These are phyloP conservation scores for Agroathelia rolfsii DNA, from an alignment of 1,284 basidiomycete species.

Conservation along the genomic window DNA sequence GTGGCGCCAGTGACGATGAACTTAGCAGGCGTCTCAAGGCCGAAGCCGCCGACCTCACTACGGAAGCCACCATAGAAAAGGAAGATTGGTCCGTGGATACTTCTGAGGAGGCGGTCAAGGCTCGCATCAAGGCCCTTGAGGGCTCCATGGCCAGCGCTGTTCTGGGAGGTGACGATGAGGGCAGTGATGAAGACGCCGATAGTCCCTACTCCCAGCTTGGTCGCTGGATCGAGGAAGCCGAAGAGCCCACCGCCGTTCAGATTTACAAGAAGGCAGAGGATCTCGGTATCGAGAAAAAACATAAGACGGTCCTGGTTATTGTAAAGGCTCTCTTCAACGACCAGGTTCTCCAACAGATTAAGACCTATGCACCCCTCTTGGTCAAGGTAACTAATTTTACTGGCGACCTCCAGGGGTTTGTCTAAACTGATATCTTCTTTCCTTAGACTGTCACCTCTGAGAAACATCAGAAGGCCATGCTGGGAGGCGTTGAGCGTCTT, in stretches of 20 bases:
- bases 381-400: constrained; percentile 54
- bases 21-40: constrained; percentile 77
- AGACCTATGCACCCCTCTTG: constrained; percentile 67
- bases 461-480: constrained; percentile 91
- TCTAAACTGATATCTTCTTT: background rate
- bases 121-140: constrained; percentile 75
- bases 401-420: too few species aligned
- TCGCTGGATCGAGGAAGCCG: constrained; percentile 83
- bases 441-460: constrained; percentile 67
- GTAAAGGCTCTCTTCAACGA: constrained; percentile 84
- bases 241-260: constrained; percentile 58
- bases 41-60: constrained; percentile 71
- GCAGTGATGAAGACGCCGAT: constrained; percentile 80
- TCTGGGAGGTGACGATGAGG: constrained; percentile 56
- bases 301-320: constrained; percentile 83
- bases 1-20: constrained; percentile 68
- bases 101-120: constrained; percentile 84
- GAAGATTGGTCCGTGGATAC: constrained; percentile 91
- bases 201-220: constrained; percentile 84
- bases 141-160: constrained; percentile 47
- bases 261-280: constrained; percentile 64
- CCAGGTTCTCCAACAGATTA: constrained; percentile 67
- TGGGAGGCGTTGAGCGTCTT: constrained; percentile 84
- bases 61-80: constrained; percentile 47
- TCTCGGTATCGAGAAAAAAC: constrained; percentile 88